These are phyloP conservation scores for Trichoderma asperelloides DNA, from an alignment of 495 filamentous ascomycete species.

Conservation along the genomic window DNA sequence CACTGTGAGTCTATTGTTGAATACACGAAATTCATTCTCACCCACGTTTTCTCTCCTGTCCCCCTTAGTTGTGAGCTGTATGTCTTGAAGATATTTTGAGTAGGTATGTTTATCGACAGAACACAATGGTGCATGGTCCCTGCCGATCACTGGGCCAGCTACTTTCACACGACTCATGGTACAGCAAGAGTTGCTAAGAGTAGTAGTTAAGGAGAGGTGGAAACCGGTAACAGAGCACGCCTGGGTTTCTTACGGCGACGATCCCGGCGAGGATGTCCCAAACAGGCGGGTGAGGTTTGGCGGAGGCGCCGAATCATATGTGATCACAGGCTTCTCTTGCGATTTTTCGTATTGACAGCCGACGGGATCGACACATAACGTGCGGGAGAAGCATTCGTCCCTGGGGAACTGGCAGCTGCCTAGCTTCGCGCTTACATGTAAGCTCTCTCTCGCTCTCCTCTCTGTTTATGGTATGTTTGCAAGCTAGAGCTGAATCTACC, in stretches of 20 bases:
- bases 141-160: not conserved
- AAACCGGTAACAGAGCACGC: not conserved
- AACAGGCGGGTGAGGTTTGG: not conserved
- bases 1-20: not conserved
- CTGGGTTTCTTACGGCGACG: not conserved
- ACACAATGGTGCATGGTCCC: not conserved
- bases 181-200: not conserved
- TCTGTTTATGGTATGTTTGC: too few relatives aligned
- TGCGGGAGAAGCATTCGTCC: not conserved
- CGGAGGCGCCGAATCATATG: not conserved
- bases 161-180: not conserved
- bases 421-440: slow-evolving; percentile 1
- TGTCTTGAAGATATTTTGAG: too few relatives aligned
- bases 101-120: too few relatives aligned
- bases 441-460: not conserved
- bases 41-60: not conserved
- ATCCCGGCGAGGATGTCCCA: not conserved
- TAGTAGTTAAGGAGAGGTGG: not conserved
- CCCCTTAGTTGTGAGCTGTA: not conserved
- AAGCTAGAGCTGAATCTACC: not conserved
- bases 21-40: not conserved
- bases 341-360: not conserved
- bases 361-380: not conserved
- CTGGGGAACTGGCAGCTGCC: not conserved
- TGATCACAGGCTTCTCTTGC: not conserved